Evolutionary conservation across 78 protist genomes (phyloP).

Genomic region (Dictyostelium intermedium): DNA sequence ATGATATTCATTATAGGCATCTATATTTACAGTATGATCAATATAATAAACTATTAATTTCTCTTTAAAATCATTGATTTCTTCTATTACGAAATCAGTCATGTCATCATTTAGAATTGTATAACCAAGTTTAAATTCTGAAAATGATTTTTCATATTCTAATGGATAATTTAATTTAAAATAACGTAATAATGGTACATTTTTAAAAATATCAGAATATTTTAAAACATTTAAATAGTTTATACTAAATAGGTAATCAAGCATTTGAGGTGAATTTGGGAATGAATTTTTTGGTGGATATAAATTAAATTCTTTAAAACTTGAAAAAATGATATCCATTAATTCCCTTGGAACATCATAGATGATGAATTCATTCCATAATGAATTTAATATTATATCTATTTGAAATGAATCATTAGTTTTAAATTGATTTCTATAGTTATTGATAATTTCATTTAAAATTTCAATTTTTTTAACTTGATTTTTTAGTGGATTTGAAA

Average conservation of each 20-base stretch:
- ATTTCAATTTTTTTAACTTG: not conserved
- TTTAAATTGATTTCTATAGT: not conserved
- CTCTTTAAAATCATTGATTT: not conserved
- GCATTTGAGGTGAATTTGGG: not conserved
- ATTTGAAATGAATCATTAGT: not conserved
- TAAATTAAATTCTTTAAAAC: not conserved
- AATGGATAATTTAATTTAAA: not conserved
- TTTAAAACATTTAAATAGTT: not conserved
- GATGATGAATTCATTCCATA: not conserved
- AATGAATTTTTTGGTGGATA: not conserved
- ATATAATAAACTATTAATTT: not conserved
- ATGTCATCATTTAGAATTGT: not conserved
- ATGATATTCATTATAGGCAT: not conserved
- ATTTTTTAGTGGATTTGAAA: not conserved
- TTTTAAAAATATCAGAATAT: not conserved
- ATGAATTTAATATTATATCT: not conserved
- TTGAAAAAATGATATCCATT: not conserved
- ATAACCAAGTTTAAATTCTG: not conserved
- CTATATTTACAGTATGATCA: not conserved
- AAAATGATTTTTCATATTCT: not conserved
- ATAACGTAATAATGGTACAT: not conserved
- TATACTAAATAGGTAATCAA: not conserved
- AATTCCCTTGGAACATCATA: not conserved
- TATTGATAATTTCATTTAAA: not conserved
- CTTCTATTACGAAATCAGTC: not conserved